These are phyloP conservation scores for Peniophora sp. DNA, from an alignment of 1,284 basidiomycete species.

Conservation along the genomic window DNA sequence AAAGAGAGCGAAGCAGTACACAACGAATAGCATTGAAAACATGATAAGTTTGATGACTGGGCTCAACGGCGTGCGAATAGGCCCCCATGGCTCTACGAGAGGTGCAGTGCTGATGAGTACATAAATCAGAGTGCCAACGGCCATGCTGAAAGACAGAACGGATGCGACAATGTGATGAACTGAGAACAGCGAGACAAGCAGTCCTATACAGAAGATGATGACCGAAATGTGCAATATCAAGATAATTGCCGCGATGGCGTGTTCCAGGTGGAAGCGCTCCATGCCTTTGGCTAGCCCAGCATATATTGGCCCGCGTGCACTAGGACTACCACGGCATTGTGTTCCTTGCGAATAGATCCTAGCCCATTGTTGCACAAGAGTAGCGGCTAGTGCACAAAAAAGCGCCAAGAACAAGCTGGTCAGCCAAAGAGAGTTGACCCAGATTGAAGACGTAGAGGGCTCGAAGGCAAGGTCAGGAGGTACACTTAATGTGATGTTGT, in stretches of 20 bases:
- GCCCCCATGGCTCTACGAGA: background rate
- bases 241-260: conserved; percentile 1
- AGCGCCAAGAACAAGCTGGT: conserved; percentile 6
- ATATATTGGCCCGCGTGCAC: conserved; percentile 4
- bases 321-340: conserved; percentile 1
- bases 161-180: conserved; percentile 1
- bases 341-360: conserved; percentile 6
- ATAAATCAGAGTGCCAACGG: background rate
- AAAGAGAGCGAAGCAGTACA: background rate
- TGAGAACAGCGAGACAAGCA: conserved; percentile 1
- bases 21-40: background rate
- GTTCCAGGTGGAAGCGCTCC: background rate
- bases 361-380: conserved; percentile 6
- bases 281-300: conserved; percentile 4
- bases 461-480: background rate
- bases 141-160: background rate
- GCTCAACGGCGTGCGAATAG: conserved; percentile 6
- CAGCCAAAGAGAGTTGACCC: conserved; percentile 6
- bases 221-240: conserved; percentile 6
- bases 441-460: background rate
- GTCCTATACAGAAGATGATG: conserved; percentile 6
- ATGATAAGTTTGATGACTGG: conserved; percentile 1
- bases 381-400: conserved; percentile 5
- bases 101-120: conserved; percentile 2
- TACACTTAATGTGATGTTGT: background rate